These are phyloP conservation scores for Pseudonectria buxi DNA, from an alignment of 2,329 filamentous ascomycete species.

Conservation along the genomic window DNA sequence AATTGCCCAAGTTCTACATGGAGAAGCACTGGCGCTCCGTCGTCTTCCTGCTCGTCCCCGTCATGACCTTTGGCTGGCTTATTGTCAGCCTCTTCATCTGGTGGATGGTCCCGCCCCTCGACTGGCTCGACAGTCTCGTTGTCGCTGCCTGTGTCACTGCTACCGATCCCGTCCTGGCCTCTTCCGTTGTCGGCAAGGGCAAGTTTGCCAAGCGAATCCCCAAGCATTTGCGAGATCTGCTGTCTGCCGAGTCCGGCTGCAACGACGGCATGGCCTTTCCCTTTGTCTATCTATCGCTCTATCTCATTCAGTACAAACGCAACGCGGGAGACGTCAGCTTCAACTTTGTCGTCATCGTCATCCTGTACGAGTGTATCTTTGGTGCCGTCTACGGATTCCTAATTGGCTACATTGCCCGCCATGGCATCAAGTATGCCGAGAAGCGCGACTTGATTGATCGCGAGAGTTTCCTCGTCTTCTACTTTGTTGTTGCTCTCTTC, in stretches of 20 bases:
- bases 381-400: constrained; percentile 82
- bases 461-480: constrained; percentile 97
- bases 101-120: constrained; percentile 74
- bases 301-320: constrained; percentile 76
- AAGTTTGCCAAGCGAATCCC: constrained; percentile 97
- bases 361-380: constrained; percentile 94
- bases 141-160: constrained; percentile 92
- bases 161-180: constrained; percentile 92
- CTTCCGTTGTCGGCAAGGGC: constrained; percentile 95
- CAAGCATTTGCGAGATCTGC: constrained; percentile 89
- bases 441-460: constrained; percentile 80
- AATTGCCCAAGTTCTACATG: constrained; percentile 93
- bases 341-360: constrained; percentile 83
- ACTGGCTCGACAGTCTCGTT: constrained; percentile 84
- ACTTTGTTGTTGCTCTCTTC: constrained; percentile 93
- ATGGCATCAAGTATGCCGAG: constrained; percentile 84
- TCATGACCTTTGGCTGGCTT: constrained; percentile 97
- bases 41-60: constrained; percentile 76
- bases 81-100: constrained; percentile 90
- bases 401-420: constrained; percentile 83
- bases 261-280: constrained; percentile 99
- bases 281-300: constrained; percentile 88
- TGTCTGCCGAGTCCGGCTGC: constrained; percentile 95
- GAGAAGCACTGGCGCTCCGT: constrained; percentile 96
- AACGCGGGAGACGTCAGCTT: constrained; percentile 63